Evolutionary conservation across 148 eudicot species (phyloP), one percentile per base, ranked within the genome.

Genomic region (Rhododendron henanense): DNA sequence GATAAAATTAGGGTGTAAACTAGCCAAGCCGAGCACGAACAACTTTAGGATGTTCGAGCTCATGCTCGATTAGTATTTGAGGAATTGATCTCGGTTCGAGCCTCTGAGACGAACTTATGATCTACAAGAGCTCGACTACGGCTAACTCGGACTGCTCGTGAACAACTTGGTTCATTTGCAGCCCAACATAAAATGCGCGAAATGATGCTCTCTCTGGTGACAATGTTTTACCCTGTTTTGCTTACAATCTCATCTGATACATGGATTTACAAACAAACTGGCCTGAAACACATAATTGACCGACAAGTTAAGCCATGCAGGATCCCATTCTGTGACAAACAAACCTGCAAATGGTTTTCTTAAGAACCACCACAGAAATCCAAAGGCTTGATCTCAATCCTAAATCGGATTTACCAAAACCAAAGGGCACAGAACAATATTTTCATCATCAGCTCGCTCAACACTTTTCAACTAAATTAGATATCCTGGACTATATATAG

Each of bases 401-500:
- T n/a, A 21, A 10, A 15, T 28, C 11, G 37, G 11, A 53, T 81
- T 44, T 7, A 25, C 44, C 21, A 21, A 51, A 16, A 31, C 57
- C 37, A 50, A 47, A 11, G 19, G 19, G 82, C 53, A 50, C 18
- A n/a, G 21, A 50, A 55, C 15, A 81, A 55, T 25, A 3, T 44
- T 33, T 53, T 50, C 3, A 55, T 31, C 21, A 50, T 50, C 41
- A 57, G 55, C 8, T 21, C 45, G 69, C 14, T 48, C 1, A 23
- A 37, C 35, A 18, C 55, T 67, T 83, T 50, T 44, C 63, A 6
- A 79, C 59, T 65, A 18, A 79, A 67, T 35, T 37, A 15, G 19
- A 53, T 76, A 80, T 59, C 84, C 81, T 65, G 85, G 77, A 82
- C 80, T 74, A 41, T 41, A 41, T 74, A 41, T 41, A 41, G 83